These are phyloP conservation scores for Teunomyces atbi DNA, from an alignment of 805 yeast species.

Conservation along the genomic window DNA sequence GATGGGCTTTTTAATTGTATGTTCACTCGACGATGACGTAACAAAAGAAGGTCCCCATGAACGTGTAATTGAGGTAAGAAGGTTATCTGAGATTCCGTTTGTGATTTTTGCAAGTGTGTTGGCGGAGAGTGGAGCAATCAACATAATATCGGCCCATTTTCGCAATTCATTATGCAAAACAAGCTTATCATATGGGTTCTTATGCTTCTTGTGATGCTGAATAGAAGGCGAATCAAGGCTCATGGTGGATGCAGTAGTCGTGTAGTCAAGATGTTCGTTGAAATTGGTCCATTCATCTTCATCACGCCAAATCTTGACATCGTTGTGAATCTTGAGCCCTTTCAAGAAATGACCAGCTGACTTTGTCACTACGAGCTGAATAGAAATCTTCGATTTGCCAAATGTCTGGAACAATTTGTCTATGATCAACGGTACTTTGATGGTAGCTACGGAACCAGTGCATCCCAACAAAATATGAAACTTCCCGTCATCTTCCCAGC, in stretches of 20 bases:
- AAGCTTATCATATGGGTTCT: conserved; percentile 35
- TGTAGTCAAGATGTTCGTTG: conserved; percentile 19
- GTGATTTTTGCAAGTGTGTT: conserved; percentile 44
- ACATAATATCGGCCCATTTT: conserved; percentile 48
- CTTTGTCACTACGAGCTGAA: conserved; percentile 81
- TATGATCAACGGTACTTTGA: conserved; percentile 85
- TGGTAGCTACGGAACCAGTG: conserved; percentile 95
- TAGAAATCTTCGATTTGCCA: conserved; percentile 65
- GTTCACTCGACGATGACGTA: conserved; percentile 10
- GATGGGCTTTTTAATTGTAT: conserved; percentile 36
- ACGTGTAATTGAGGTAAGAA: conserved; percentile 41
- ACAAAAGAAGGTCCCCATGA: conserved; percentile 36
- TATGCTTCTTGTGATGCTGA: conserved; percentile 18
- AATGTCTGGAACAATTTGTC: conserved; percentile 81
- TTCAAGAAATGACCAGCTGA: conserved; percentile 69
- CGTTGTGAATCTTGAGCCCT: conserved; percentile 62
- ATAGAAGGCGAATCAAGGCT: conserved; percentile 6
- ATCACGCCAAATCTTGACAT: conserved; percentile 88
- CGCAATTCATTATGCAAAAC: conserved; percentile 44
- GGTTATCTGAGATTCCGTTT: conserved; percentile 45
- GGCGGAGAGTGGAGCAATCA: conserved; percentile 46
- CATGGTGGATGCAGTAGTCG: conserved; percentile 4
- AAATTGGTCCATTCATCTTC: conserved; percentile 82
- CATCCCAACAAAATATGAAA: conserved; percentile 88
- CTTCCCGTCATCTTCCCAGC: conserved; percentile 76